Evolutionary conservation across 2,329 filamentous ascomycete genomes (phyloP), one percentile per base, ranked within the genome.

Genomic region (Coleophoma cylindrospora): DNA sequence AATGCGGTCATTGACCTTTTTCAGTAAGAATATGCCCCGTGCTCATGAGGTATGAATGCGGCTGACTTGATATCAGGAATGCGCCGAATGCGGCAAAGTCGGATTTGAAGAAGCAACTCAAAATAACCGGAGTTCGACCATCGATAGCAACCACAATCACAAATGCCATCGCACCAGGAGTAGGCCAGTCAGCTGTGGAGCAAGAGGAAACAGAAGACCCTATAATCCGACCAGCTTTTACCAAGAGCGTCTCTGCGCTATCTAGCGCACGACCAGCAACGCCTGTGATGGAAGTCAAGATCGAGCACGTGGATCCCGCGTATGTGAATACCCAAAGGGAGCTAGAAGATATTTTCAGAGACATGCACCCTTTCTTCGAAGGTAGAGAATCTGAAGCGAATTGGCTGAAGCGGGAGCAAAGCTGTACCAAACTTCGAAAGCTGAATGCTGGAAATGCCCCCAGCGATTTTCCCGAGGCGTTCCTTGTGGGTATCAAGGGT

Each of bases 351-450:
- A 83, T 87, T 1, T 84, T 96, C 65, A 83, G 81, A 57, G 85
- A 88, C 33, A 96, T 97, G 89, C 75, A 84, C 33, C 76, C 77
- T 48, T 79, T 79, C 65, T 96, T 96, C 55, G 91, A 96, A 58
- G 91, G 91, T 47, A 89, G 78, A 64, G 92, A 97, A 70, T 83
- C 87, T 0, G 92, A 97, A 64, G 83, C 88, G 52, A 97, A 97
- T 64, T 97, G 92, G 92, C 67, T 89, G 60, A 84, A 86, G 58
- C 80, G 92, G 66, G 92, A 97, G 67, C 87, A 92, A 71, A 86
- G 81, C 63, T 79, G 91, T 36, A 79, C 78, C 8, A 91, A 87
- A 57, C 70, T 97, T 45, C 83, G 92, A 47, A 81, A 83, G 55
- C 77, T 96, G 22, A 81, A 89, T 46, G 88, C 86, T 53, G 92